Conservation (phyloP, 495 filamentous ascomycete species). For the Lindgomyces ingoldianus region DNA sequence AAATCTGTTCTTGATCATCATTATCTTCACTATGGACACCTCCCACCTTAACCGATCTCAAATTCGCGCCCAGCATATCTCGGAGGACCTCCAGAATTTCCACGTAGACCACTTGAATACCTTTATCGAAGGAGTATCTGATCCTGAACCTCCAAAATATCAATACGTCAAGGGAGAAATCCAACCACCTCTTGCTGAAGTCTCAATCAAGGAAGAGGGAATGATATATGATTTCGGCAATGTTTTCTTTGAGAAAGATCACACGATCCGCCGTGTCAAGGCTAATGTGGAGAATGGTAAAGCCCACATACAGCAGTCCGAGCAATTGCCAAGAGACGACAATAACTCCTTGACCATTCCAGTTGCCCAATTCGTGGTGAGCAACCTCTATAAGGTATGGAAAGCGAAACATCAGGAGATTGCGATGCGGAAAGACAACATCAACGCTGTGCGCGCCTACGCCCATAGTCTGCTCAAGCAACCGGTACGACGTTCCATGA, state of each 20-base stretch:
- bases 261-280: neutral
- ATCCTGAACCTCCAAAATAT: slow-evolving; percentile 22
- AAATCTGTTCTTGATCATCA: too few species aligned
- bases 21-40: neutral
- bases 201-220: slow-evolving; percentile 8
- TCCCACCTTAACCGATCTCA: slow-evolving; percentile 13
- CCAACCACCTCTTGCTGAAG: neutral
- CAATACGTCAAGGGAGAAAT: neutral
- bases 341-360: slow-evolving; percentile 2
- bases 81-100: slow-evolving; percentile 9
- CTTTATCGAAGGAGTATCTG: slow-evolving; percentile 15
- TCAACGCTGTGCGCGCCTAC: slow-evolving; percentile 7
- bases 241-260: neutral
- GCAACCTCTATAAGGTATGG: neutral
- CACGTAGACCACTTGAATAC: slow-evolving; percentile 11
- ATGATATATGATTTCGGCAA: slow-evolving; percentile 14
- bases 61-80: slow-evolving; percentile 5
- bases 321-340: neutral
- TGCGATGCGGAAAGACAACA: neutral
- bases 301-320: neutral
- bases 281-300: slow-evolving; percentile 3
- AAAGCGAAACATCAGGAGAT: slow-evolving; percentile 18
- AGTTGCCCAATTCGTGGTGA: neutral
- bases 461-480: neutral
- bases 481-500: neutral